Evolutionary conservation across 371 early-diverging fungal species (phyloP).

Genomic region (Circinella umbellata): DNA sequence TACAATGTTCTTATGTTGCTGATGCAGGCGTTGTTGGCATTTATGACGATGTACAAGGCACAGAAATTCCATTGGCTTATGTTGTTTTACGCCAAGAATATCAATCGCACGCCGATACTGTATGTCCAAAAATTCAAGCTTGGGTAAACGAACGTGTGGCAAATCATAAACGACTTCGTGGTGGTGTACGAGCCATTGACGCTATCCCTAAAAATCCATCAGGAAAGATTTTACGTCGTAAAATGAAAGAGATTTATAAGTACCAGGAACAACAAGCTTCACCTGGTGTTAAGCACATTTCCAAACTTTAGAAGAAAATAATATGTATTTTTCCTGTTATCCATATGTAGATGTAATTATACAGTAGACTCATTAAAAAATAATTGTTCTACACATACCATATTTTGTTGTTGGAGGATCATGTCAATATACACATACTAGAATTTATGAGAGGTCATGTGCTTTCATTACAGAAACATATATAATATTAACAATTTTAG

Average conservation of each 20-base stretch:
- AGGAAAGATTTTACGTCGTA: conserved; percentile 82
- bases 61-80: conserved; percentile 82
- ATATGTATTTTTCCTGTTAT: too few relatives aligned
- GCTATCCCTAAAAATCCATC: conserved; percentile 77
- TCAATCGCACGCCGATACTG: conserved; percentile 23
- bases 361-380: too few relatives aligned
- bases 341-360: too few relatives aligned
- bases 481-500: too few relatives aligned
- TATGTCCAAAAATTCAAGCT: conserved; percentile 28
- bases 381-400: too few relatives aligned
- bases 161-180: conserved; percentile 77
- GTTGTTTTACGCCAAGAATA: conserved; percentile 57
- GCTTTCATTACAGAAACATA: too few relatives aligned
- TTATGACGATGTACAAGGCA: conserved; percentile 56
- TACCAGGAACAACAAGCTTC: too few relatives aligned
- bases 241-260: conserved; percentile 31
- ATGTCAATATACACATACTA: too few relatives aligned
- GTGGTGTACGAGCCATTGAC: conserved; percentile 74
- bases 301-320: too few relatives aligned
- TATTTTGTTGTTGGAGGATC: too few relatives aligned
- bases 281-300: too few relatives aligned
- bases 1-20: conserved; percentile 66
- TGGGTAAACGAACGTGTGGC: conserved; percentile 69
- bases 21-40: conserved; percentile 80
- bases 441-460: too few relatives aligned